Evolutionary conservation across 345 rosid species (phyloP), one percentile per base, ranked within the genome.

Genomic region (Camelina sativa): DNA sequence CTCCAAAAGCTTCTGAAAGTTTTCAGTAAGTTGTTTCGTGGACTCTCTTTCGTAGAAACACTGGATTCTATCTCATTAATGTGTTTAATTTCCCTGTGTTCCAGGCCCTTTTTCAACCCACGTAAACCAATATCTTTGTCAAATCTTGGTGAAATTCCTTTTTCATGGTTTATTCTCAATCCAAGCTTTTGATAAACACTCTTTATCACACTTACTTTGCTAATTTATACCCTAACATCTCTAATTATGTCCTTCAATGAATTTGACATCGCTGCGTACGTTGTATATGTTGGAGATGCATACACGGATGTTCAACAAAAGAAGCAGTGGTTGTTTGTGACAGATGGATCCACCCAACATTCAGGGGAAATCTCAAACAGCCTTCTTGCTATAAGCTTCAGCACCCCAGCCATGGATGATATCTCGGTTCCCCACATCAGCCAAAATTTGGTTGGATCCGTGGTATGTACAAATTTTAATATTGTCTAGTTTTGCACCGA

Each of bases 281-380:
- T 95, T 72, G 82, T 95, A 77, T 64, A 86, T 54, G 94, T 90
- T 73, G 99, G 97, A 69, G 90, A 92, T 78, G 88, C 79, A 74
- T 86, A 80, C 71, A 74, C 63, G 32, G 77, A 74, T 35, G 83
- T 79, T 79, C 78, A 79, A 55, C 89, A 78, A 72, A 89, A 81
- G 91, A 92, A 85, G 78, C 99, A 92, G 72, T 89, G 97, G 98
- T 86, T 95, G 38, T 90, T 92, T 81, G 90, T 90, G 78, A 86
- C 91, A 51, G 98, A 92, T 84, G 84, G 83, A 76, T 87, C 97
- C 30, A 53, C 73, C 10, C 80, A 73, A 41, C 64, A 79, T 62
- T 69, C 82, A 55, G 89, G 81, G 73, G 86, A 81, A 59, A 74
- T 67, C 56, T 71, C 95, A 72, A 75, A 80, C 72, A 86, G 81